Percentiles rank a stretch among this genome's conserved stretches.
Evolutionary conservation across 176 grass and related monocot species (phyloP).

Genomic region (Paspalum notatum): DNA sequence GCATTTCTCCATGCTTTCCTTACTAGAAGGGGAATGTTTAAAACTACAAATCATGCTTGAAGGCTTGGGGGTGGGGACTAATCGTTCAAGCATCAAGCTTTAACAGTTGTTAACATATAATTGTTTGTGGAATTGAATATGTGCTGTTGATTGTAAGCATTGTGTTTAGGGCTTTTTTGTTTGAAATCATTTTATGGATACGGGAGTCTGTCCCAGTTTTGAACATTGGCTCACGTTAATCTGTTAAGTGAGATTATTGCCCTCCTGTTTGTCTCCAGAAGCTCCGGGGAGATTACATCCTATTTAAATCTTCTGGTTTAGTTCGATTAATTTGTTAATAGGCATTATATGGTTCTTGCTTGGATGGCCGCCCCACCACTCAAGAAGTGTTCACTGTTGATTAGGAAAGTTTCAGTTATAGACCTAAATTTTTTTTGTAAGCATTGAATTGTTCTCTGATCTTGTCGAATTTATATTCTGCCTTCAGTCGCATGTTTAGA

Average conservation of each 20-base stretch:
- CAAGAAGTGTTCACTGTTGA: neutral
- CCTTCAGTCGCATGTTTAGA: neutral
- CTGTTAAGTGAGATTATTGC: neutral
- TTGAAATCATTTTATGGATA: slow-evolving; percentile 2
- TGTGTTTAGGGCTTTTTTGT: neutral
- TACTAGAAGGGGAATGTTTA: neutral
- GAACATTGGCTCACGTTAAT: slow-evolving; percentile 2
- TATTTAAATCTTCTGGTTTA: neutral
- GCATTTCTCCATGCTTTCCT: neutral
- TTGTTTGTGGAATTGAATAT: neutral
- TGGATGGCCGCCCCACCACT: neutral
- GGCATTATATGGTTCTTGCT: neutral
- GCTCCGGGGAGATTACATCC: neutral
- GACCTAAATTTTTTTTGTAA: neutral
- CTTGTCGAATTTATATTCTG: neutral
- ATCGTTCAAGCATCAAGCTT: neutral
- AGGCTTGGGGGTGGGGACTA: neutral
- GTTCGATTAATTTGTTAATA: neutral
- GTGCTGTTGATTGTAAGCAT: neutral
- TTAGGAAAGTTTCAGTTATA: neutral
- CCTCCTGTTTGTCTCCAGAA: neutral
- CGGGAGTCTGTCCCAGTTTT: slow-evolving; percentile 12
- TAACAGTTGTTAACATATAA: slow-evolving; percentile 2
- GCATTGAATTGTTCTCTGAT: neutral
- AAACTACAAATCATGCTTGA: slow-evolving; percentile 25